Conservation (phyloP, 345 rosid species). For the Eutrema heterophyllum region DNA sequence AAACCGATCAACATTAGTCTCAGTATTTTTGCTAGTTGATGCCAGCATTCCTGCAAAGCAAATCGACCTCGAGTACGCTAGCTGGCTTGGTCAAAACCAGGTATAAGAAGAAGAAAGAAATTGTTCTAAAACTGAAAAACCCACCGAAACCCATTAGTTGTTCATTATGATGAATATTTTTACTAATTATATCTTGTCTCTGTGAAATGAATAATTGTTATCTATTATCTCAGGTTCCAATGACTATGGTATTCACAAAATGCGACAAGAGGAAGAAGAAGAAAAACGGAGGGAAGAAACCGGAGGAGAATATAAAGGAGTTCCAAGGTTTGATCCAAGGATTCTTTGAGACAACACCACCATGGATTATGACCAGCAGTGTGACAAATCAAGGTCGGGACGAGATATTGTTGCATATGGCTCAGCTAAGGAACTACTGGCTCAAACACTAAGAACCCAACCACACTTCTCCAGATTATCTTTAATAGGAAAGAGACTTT, state of each 20-base stretch:
- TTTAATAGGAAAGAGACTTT: background rate
- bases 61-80: conserved; percentile 91
- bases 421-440: conserved; percentile 95
- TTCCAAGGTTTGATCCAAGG: conserved; percentile 77
- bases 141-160: background rate
- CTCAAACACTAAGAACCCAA: conserved; percentile 52
- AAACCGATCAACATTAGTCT: conserved; percentile 73
- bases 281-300: conserved; percentile 84
- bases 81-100: conserved; percentile 98
- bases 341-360: conserved; percentile 78
- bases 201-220: background rate
- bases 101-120: conserved; percentile 30
- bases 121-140: background rate
- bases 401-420: conserved; percentile 92
- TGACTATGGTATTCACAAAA: conserved; percentile 92
- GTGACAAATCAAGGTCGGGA: conserved; percentile 95
- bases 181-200: background rate
- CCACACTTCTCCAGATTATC: background rate
- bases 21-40: conserved; percentile 87
- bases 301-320: conserved; percentile 70
- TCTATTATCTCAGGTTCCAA: conserved; percentile 55
- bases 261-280: conserved; percentile 96
- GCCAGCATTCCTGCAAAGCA: conserved; percentile 89
- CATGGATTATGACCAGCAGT: conserved; percentile 99
- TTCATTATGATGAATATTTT: background rate